Evolutionary conservation across 2,329 filamentous ascomycete species (phyloP).

Genomic region (Fusarium hainanense): DNA sequence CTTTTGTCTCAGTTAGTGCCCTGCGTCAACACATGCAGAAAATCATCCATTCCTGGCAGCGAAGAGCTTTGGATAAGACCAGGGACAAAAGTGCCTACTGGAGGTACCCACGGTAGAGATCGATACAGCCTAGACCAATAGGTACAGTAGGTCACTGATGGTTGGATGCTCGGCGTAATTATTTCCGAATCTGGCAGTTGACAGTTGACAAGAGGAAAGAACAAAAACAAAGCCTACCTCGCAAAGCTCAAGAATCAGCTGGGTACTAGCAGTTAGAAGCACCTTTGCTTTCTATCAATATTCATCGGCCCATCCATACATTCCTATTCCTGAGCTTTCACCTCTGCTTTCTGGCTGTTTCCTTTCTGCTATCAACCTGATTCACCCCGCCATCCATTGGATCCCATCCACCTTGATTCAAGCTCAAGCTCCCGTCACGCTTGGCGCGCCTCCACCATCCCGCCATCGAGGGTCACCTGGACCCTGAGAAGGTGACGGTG

Average conservation of each 20-base stretch:
- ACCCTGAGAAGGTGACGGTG: conserved; percentile 40
- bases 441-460: conserved; percentile 35
- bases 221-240: conserved; percentile 11
- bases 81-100: neutral
- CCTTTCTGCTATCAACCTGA: neutral
- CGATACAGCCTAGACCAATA: neutral
- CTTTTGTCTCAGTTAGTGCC: neutral
- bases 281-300: neutral
- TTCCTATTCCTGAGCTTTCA: neutral
- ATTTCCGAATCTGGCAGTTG: conserved; percentile 28
- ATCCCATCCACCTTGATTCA: conserved; percentile 13
- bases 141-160: conserved; percentile 3
- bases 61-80: neutral
- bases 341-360: neutral
- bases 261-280: neutral
- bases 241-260: conserved; percentile 6
- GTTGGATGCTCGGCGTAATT: conserved; percentile 26
- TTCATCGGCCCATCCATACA: neutral
- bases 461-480: conserved; percentile 37
- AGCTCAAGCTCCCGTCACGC: conserved; percentile 27
- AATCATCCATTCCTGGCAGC: neutral
- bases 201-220: conserved; percentile 16
- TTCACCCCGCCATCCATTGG: conserved; percentile 29
- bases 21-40: neutral
- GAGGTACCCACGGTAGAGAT: neutral